Base-by-base conservation (phyloP, 306 rosid genomes). In the Hippophae gyantsensis region DNA sequence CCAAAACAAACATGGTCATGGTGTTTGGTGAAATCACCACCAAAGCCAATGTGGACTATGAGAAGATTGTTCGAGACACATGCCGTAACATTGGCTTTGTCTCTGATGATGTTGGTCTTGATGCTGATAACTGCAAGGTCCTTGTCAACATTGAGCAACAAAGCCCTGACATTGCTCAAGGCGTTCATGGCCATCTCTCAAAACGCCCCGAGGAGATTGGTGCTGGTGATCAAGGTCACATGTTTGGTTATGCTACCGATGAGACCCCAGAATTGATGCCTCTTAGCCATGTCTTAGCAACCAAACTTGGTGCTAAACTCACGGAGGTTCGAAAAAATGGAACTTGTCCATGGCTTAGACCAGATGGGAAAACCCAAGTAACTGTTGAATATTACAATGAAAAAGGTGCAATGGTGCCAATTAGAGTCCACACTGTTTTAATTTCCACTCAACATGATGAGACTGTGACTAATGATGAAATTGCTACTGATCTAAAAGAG, bases 351-450 rank as follows among this genome's bases (percentile, higher is more conserved):
- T 87, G 95, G 95, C 48, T 87, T 67, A 87, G 95, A 71, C 95
- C 95, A 10, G 95, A 87, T 58, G 95, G 95, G 45, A 87, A 87
- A 81, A 87, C 95, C 66, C 95, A 87, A 63, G 95, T 87, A 27
- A 87, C 95, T 9, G 89, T 87, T 46, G 95, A 87, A 82, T 87
- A 87, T 56, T 75, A 73, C 85, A 84, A 87, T 63, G 95, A 87
- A 48, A 84, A 84, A 3, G 95, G 95, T 27, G 95, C 95, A 43
- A 87, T 67, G 95, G 86, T 87, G 62, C 95, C 95, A 0, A 56
- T 82, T 59, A 82, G 95, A 7, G 92, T 87, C 47, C 95, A 87
- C 80, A 87, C 95, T 2, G 92, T 87, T 5, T 83, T 87, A 1
- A 87, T 87, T 64, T 87, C 95, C 0, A 87, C 95, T 38, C 95